Conservation (phyloP, 345 rosid genomes). For the Corchorus olitorius region DNA sequence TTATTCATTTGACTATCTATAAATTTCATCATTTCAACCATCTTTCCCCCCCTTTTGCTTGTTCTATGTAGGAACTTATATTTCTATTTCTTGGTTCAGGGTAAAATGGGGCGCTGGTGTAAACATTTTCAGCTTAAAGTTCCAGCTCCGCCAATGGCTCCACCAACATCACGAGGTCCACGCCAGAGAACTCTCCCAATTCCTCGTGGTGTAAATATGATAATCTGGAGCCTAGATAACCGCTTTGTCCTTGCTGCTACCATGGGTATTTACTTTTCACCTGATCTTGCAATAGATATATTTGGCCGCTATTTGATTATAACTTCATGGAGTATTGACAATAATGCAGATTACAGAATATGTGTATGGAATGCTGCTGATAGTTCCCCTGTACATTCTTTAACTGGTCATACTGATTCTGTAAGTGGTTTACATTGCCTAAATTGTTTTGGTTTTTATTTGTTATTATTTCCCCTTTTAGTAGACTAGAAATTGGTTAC, state of each 20-base stretch:
- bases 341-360: slow-evolving; percentile 92
- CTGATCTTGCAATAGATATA: not conserved
- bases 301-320: not conserved
- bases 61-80: slow-evolving; percentile 8
- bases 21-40: slow-evolving; percentile 6
- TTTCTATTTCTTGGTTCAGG: slow-evolving; percentile 47
- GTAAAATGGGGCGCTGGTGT: slow-evolving; percentile 85
- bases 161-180: slow-evolving; percentile 95
- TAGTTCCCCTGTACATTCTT: slow-evolving; percentile 92
- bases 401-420: slow-evolving; percentile 94
- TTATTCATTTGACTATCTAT: not conserved
- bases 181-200: slow-evolving; percentile 97
- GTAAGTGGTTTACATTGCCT: slow-evolving; percentile 52
- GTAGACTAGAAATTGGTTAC: slow-evolving; percentile 8
- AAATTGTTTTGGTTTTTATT: not conserved
- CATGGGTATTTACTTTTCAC: slow-evolving; percentile 65
- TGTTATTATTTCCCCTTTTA: not conserved
- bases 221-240: slow-evolving; percentile 96
- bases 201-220: slow-evolving; percentile 99
- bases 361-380: slow-evolving; percentile 99
- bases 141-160: slow-evolving; percentile 98
- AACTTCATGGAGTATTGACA: not conserved
- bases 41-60: not conserved
- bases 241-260: slow-evolving; percentile 99
- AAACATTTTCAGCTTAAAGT: slow-evolving; percentile 94